Percentiles rank a stretch among this genome's conserved stretches.
Conservation (phyloP, 345 rosid species). For the Salix arbutifolia region DNA sequence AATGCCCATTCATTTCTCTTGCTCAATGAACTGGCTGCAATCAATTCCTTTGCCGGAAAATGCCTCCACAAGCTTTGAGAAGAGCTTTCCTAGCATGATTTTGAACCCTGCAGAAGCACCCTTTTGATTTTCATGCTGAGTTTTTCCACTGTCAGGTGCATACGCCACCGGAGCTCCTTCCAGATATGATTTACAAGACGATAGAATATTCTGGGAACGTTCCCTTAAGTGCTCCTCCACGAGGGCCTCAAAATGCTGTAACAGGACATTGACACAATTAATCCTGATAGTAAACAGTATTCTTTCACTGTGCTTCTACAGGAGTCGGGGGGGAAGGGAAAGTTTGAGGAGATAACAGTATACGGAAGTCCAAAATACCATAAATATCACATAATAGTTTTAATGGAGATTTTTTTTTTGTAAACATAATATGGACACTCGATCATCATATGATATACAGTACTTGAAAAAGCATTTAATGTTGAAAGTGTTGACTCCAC, state of each 20-base stretch:
- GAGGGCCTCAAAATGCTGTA: constrained; percentile 80
- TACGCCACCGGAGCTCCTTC: constrained; percentile 61
- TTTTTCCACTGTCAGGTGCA: constrained; percentile 23
- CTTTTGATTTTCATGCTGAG: constrained; percentile 31
- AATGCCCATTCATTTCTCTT: constrained; percentile 20
- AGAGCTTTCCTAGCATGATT: constrained; percentile 87
- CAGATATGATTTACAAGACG: constrained; percentile 71
- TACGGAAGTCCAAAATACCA: not conserved
- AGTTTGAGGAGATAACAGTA: not conserved
- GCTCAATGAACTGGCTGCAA: constrained; percentile 41
- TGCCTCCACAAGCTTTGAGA: constrained; percentile 65
- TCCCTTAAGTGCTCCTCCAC: constrained; percentile 64
- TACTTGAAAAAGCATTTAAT: too few relatives aligned
- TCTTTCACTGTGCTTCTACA: not conserved
- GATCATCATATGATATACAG: not conserved
- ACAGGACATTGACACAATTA: not conserved
- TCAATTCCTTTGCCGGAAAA: constrained; percentile 67
- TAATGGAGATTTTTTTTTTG: not conserved
- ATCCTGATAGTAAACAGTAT: not conserved
- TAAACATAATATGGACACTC: not conserved
- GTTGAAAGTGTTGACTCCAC: too few relatives aligned
- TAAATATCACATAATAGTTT: not conserved
- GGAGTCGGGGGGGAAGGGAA: not conserved
- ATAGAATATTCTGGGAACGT: constrained; percentile 41
- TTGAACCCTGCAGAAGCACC: constrained; percentile 82